Evolutionary conservation across 352 stramenopile genomes (phyloP).

Genomic region (Globisporangium paddicum): DNA sequence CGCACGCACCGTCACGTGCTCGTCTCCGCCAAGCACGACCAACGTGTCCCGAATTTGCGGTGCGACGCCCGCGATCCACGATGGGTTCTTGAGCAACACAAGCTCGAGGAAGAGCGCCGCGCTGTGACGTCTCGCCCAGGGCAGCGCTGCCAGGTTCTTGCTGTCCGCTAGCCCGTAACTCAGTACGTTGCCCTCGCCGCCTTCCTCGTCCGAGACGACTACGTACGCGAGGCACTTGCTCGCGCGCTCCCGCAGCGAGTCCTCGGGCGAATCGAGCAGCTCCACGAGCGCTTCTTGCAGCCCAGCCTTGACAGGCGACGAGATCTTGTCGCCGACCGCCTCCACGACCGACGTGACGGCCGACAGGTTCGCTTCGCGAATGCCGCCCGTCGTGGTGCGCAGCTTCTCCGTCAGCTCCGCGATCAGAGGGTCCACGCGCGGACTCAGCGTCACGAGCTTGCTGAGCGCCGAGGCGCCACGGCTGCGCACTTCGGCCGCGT

Average conservation of each 20-base stretch:
- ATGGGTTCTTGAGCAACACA: slow-evolving; percentile 43
- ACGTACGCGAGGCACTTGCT: slow-evolving; percentile 62
- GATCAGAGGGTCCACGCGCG: slow-evolving; percentile 94
- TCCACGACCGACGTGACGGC: slow-evolving; percentile 63
- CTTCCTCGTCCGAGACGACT: slow-evolving; percentile 43
- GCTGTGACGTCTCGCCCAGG: slow-evolving; percentile 62
- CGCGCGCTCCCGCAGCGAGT: slow-evolving; percentile 55
- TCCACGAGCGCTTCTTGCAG: slow-evolving; percentile 66
- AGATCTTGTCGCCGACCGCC: slow-evolving; percentile 70
- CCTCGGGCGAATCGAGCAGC: slow-evolving; percentile 60
- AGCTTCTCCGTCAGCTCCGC: slow-evolving; percentile 92
- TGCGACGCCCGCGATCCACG: slow-evolving; percentile 25
- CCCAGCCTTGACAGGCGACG: slow-evolving; percentile 29
- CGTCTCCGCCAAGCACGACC: slow-evolving; percentile 43
- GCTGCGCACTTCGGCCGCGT: slow-evolving; percentile 89
- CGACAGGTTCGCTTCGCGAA: slow-evolving; percentile 77
- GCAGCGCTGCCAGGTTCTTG: slow-evolving; percentile 26
- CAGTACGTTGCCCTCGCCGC: slow-evolving; percentile 28
- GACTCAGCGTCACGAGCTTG: slow-evolving; percentile 92
- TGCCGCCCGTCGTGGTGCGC: slow-evolving; percentile 48
- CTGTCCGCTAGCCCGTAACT: slow-evolving; percentile 41
- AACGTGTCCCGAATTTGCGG: slow-evolving; percentile 29
- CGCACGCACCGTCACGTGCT: slow-evolving; percentile 59
- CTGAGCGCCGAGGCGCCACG: slow-evolving; percentile 90
- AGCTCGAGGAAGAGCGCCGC: slow-evolving; percentile 49